These are phyloP conservation scores for Ceratocystis colombiana DNA, from an alignment of 2,329 filamentous ascomycete species.

Conservation along the genomic window DNA sequence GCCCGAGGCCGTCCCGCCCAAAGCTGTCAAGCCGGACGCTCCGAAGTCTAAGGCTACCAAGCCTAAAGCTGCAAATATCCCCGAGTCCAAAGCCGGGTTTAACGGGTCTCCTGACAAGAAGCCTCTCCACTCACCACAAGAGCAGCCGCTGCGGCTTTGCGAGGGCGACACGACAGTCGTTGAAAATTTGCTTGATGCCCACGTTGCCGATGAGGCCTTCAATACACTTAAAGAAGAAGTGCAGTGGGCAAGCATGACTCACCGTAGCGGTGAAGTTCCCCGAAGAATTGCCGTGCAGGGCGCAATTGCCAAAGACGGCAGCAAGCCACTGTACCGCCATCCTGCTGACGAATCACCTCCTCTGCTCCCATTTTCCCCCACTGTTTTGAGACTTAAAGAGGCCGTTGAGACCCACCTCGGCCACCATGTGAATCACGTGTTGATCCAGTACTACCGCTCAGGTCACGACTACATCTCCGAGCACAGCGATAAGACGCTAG, in stretches of 20 bases:
- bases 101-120: not conserved
- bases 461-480: constrained; percentile 90
- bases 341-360: constrained; percentile 80
- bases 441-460: constrained; percentile 88
- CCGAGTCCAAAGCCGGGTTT: not conserved
- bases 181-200: constrained; percentile 54
- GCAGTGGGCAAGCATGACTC: constrained; percentile 82
- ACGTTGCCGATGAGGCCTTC: constrained; percentile 53
- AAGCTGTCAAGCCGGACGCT: not conserved
- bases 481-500: constrained; percentile 92
- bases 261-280: constrained; percentile 83
- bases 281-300: constrained; percentile 87
- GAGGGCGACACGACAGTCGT: constrained; percentile 73
- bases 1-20: not conserved
- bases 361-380: constrained; percentile 62
- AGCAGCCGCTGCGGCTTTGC: constrained; percentile 42
- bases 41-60: not conserved
- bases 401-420: constrained; percentile 62
- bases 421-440: constrained; percentile 76
- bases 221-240: constrained; percentile 62
- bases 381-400: constrained; percentile 56
- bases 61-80: not conserved
- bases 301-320: constrained; percentile 54
- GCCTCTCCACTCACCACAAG: not conserved
- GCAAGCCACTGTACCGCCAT: constrained; percentile 85